phyloP scores from a whole-genome alignment of 2,329 filamentous ascomycete species.

The Alternaria rosae region DNA sequence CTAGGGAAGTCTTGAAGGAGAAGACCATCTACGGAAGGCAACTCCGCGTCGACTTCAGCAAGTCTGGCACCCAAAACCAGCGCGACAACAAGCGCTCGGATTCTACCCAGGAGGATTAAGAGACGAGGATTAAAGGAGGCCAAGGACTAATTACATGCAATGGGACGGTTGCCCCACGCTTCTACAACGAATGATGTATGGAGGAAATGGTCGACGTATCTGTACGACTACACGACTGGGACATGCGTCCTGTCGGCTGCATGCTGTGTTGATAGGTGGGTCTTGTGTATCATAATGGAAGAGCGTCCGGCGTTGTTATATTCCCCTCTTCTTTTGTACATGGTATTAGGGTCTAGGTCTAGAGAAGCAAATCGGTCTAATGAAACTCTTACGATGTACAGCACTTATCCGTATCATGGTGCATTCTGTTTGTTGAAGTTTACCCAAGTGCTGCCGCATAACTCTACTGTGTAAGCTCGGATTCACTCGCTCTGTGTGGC shows the following conservation, averaged over 20 bases:
- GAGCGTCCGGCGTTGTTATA: slow-evolving; percentile 35
- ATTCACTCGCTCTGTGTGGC: slow-evolving; percentile 12
- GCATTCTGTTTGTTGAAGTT: background rate
- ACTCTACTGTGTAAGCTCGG: background rate
- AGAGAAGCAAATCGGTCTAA: slow-evolving; percentile 18
- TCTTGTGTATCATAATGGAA: slow-evolving; percentile 41
- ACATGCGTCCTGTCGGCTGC: slow-evolving; percentile 25
- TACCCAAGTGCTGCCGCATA: background rate
- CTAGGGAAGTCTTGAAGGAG: slow-evolving; percentile 62
- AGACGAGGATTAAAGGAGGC: background rate
- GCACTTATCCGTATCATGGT: background rate
- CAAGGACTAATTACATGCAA: background rate
- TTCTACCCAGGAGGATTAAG: slow-evolving; percentile 21
- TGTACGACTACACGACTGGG: slow-evolving; percentile 16
- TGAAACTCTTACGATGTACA: slow-evolving; percentile 1
- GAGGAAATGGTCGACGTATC: background rate
- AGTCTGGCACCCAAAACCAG: slow-evolving; percentile 20
- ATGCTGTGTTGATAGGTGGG: slow-evolving; percentile 36
- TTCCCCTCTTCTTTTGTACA: slow-evolving; percentile 33
- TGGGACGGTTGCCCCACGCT: background rate
- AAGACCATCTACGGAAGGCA: slow-evolving; percentile 70
- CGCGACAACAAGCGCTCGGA: slow-evolving; percentile 20
- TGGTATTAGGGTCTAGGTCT: slow-evolving; percentile 13
- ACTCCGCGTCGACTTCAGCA: slow-evolving; percentile 71
- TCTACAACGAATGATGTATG: background rate